Percentiles rank a stretch among this genome's conserved stretches.
Evolutionary conservation across 805 yeast species (phyloP).

Genomic region (Saccharomycopsis guyanensis): DNA sequence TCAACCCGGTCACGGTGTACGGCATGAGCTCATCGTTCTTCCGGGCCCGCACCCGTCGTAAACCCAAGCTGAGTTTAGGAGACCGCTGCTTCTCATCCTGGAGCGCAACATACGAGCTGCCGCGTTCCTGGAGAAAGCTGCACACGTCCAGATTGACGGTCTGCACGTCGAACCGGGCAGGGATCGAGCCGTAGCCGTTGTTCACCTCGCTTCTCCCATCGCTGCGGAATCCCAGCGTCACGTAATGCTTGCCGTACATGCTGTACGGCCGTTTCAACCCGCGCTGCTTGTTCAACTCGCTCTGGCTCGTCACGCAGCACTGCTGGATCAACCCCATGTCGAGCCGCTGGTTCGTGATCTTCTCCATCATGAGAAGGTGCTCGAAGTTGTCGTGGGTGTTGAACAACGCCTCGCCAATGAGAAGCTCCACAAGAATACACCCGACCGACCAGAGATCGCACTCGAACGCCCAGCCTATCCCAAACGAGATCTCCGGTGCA

Average conservation of each 20-base stretch:
- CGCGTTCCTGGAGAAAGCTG: constrained; percentile 12
- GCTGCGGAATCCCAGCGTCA: background rate
- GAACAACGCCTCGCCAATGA: constrained; percentile 90
- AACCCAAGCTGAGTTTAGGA: background rate
- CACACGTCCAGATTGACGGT: constrained; percentile 6
- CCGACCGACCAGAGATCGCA: constrained; percentile 98
- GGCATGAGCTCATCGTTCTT: background rate
- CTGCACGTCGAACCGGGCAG: background rate
- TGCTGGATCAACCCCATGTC: constrained; percentile 31
- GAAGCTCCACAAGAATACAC: constrained; percentile 82
- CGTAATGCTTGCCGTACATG: constrained; percentile 15
- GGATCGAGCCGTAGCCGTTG: constrained; percentile 18
- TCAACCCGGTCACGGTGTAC: constrained; percentile 2
- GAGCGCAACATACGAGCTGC: constrained; percentile 5
- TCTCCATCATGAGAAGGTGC: constrained; percentile 93
- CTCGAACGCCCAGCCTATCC: constrained; percentile 94
- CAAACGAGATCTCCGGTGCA: constrained; percentile 93
- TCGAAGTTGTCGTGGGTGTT: constrained; percentile 92
- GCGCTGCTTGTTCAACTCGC: background rate
- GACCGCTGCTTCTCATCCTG: background rate
- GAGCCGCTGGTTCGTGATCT: constrained; percentile 51
- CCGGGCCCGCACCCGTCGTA: background rate
- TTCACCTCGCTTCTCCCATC: background rate
- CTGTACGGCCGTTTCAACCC: constrained; percentile 10
- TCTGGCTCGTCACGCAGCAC: constrained; percentile 22